Conservation (phyloP, 768 basidiomycete species). For the Xerocomellus dryophilus region DNA sequence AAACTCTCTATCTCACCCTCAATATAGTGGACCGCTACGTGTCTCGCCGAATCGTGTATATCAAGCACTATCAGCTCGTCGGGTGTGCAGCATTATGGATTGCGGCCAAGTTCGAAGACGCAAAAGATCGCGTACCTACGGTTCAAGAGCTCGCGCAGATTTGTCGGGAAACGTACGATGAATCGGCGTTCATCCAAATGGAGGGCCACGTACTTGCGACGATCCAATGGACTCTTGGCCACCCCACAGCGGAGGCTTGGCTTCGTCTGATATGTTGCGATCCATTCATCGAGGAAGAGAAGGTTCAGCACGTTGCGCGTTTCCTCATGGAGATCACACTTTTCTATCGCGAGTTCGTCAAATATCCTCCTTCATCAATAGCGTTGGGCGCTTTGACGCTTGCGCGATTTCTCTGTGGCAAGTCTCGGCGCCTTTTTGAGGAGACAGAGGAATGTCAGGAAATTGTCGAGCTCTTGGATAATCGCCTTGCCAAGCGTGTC, state of each 20-base stretch:
- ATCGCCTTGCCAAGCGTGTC: constrained; percentile 80
- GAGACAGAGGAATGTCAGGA: constrained; percentile 82
- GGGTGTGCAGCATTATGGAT: constrained; percentile 99
- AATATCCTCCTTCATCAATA: constrained; percentile 79
- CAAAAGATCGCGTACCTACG: constrained; percentile 96
- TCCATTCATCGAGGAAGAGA: constrained; percentile 74
- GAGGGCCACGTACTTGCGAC: constrained; percentile 95
- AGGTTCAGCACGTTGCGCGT: constrained; percentile 92
- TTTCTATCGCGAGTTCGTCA: constrained; percentile 94
- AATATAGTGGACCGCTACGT: constrained; percentile 99
- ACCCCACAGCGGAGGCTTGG: constrained; percentile 98
- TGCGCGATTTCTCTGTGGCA: constrained; percentile 83
- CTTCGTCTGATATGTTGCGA: constrained; percentile 79
- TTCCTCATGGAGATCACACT: constrained; percentile 99
- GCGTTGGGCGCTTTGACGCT: constrained; percentile 88
- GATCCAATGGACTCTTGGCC: constrained; percentile 94
- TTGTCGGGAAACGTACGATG: constrained; percentile 96
- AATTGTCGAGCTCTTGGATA: constrained; percentile 84
- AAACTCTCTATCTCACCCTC: constrained; percentile 96
- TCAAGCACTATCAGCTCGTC: constrained; percentile 98
- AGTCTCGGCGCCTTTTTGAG: constrained; percentile 72
- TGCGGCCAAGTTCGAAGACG: constrained; percentile 98
- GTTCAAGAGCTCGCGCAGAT: constrained; percentile 92
- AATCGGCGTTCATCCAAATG: constrained; percentile 98
- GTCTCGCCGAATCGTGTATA: constrained; percentile 96